A percentile compares a stretch with the other conserved stretches of the same genome.
These are phyloP conservation scores for Anisodus tanguticus DNA, from an alignment of 257 asterid species.

Conservation along the genomic window DNA sequence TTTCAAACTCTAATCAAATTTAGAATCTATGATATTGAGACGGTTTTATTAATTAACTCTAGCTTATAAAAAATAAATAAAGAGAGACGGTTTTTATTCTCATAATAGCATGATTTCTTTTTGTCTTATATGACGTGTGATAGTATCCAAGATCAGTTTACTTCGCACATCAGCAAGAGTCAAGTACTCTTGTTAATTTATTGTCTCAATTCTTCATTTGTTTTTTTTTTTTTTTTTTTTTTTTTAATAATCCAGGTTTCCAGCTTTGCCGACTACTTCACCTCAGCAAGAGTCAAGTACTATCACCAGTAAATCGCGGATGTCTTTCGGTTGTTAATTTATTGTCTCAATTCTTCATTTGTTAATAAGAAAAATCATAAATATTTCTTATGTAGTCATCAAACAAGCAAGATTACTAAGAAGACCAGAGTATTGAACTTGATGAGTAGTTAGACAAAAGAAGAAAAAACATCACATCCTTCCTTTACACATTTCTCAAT, in stretches of 20 bases:
- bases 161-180: too few species aligned
- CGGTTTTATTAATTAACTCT: not conserved
- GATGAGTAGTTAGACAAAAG: not conserved
- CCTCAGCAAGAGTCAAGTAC: too few species aligned
- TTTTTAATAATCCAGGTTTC: too few species aligned
- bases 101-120: not conserved
- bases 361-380: not conserved
- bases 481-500: constrained; percentile 28
- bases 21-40: not conserved
- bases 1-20: not conserved
- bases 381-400: too few species aligned
- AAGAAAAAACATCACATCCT: not conserved
- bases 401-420: not conserved
- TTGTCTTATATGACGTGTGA: not conserved
- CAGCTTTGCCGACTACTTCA: too few species aligned
- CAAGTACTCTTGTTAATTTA: not conserved
- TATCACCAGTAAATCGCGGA: too few species aligned
- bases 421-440: not conserved
- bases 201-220: not conserved
- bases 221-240: too few species aligned
- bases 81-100: not conserved
- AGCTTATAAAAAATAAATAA: too few species aligned
- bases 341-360: not conserved
- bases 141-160: not conserved
- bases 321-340: not conserved